Conservation (phyloP, 352 stramenopile genomes). For the Phytopythium sindhum region DNA sequence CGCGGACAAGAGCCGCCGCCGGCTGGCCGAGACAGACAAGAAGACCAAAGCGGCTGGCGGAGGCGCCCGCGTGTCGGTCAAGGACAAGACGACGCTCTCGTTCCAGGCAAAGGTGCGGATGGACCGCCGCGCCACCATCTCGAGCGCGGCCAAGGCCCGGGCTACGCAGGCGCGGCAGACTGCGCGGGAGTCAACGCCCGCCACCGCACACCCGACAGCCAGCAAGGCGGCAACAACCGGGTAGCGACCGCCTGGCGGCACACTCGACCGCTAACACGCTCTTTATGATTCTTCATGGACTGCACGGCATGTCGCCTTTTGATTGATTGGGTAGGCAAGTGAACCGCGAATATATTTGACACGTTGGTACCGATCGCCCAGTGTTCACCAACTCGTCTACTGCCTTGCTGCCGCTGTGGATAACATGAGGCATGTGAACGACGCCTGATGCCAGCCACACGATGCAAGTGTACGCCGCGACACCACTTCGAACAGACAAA, state of each 20-base stretch:
- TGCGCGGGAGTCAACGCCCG: slow-evolving; percentile 1
- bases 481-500: neutral
- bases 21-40: slow-evolving; percentile 1
- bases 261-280: neutral
- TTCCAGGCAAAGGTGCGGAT: slow-evolving; percentile 5
- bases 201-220: neutral
- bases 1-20: slow-evolving; percentile 1
- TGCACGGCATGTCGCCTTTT: neutral
- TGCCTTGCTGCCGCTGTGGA: too few relatives aligned
- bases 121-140: slow-evolving; percentile 5
- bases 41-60: neutral
- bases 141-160: slow-evolving; percentile 4
- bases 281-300: neutral
- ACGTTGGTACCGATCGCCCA: neutral
- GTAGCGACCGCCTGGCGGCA: neutral
- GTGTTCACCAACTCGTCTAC: too few relatives aligned
- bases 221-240: neutral
- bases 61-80: slow-evolving; percentile 7
- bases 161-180: slow-evolving; percentile 1
- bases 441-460: neutral
- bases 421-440: too few relatives aligned
- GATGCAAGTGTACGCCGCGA: neutral
- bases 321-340: neutral
- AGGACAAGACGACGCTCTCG: slow-evolving; percentile 5
- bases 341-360: neutral